Percentiles rank a stretch among this genome's conserved stretches.
Conservation (phyloP, 768 basidiomycete genomes). For the Ramaria sp. region DNA sequence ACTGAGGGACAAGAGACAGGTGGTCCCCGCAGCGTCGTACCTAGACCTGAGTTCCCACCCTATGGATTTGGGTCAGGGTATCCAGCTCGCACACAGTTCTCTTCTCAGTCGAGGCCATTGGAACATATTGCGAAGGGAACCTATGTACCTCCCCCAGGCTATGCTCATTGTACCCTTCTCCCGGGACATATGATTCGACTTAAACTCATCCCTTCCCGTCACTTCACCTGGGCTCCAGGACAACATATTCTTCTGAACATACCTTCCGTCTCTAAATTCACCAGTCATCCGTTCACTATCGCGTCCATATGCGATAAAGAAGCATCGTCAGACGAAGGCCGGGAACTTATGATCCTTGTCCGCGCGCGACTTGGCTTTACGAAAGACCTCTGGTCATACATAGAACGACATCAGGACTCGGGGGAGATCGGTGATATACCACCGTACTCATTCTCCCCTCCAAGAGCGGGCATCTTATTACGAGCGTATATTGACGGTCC, state of each 20-base stretch:
- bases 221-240: slow-evolving; percentile 62
- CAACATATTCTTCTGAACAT: slow-evolving; percentile 66
- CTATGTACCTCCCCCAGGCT: slow-evolving; percentile 52
- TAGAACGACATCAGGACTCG: slow-evolving; percentile 26
- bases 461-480: slow-evolving; percentile 39
- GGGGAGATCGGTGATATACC: slow-evolving; percentile 23
- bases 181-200: slow-evolving; percentile 63
- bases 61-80: neutral
- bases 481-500: slow-evolving; percentile 57
- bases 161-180: slow-evolving; percentile 55
- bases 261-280: slow-evolving; percentile 49
- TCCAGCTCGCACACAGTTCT: neutral
- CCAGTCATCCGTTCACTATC: slow-evolving; percentile 67
- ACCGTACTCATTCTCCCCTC: slow-evolving; percentile 16
- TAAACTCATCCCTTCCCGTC: slow-evolving; percentile 46
- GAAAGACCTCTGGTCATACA: slow-evolving; percentile 47
- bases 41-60: neutral
- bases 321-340: slow-evolving; percentile 33
- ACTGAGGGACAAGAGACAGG: too few species aligned
- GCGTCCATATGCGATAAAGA: slow-evolving; percentile 47
- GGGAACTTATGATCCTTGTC: slow-evolving; percentile 53
- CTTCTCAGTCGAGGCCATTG: neutral
- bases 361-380: slow-evolving; percentile 67
- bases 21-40: too few species aligned
- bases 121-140: slow-evolving; percentile 6